Conservation (phyloP, 1,284 basidiomycete genomes). For the Gymnopus androsaceus region DNA sequence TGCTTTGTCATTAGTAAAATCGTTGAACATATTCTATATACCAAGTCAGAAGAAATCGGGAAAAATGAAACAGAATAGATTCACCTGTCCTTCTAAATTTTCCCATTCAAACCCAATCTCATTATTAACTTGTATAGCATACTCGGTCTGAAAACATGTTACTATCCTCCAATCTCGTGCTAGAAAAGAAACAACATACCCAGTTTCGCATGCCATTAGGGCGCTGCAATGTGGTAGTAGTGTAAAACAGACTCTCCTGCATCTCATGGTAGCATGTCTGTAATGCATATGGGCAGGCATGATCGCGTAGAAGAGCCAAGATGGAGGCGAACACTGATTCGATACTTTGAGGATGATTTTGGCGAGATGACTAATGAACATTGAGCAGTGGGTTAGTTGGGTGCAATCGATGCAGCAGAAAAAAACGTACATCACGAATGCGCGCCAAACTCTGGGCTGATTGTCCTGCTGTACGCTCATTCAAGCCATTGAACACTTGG, state of each 20-base stretch:
- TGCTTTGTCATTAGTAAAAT: slow-evolving; percentile 3
- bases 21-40: neutral
- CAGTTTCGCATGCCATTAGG: slow-evolving; percentile 24
- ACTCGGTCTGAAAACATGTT: neutral
- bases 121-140: neutral
- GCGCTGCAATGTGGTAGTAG: slow-evolving; percentile 19
- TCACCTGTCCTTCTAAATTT: slow-evolving; percentile 21
- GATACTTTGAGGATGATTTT: slow-evolving; percentile 21
- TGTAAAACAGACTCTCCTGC: slow-evolving; percentile 27
- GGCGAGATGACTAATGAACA: slow-evolving; percentile 19
- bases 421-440: slow-evolving; percentile 24
- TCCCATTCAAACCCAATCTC: slow-evolving; percentile 24
- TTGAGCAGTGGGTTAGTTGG: slow-evolving; percentile 14
- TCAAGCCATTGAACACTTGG: slow-evolving; percentile 26
- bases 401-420: neutral
- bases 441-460: slow-evolving; percentile 19
- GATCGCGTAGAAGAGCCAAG: slow-evolving; percentile 20
- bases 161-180: neutral
- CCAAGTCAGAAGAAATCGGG: neutral
- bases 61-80: neutral
- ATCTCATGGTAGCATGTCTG: slow-evolving; percentile 26
- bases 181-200: slow-evolving; percentile 21
- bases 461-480: slow-evolving; percentile 26
- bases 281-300: slow-evolving; percentile 26
- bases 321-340: slow-evolving; percentile 24